A percentile compares a stretch with the other conserved stretches of the same genome.
Evolutionary conservation across 2,329 filamentous ascomycete genomes (phyloP).

Genomic region (Didymosphaeria variabile): DNA sequence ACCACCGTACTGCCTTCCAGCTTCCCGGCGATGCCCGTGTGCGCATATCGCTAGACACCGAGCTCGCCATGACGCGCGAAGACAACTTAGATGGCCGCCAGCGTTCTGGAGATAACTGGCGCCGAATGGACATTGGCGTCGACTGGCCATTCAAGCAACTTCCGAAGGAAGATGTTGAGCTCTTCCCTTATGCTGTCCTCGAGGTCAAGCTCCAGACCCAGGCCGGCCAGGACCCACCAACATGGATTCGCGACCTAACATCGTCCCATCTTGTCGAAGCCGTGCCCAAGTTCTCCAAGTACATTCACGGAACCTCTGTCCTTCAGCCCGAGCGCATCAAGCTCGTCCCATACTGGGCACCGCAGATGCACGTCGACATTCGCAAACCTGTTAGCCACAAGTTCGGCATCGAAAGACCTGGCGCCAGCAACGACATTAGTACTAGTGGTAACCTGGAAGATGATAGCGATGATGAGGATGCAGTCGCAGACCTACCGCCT

Average conservation of each 20-base stretch:
- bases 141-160: slow-evolving; percentile 94
- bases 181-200: slow-evolving; percentile 94
- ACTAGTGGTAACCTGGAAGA: slow-evolving; percentile 82
- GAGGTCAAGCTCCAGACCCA: slow-evolving; percentile 99
- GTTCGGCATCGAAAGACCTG: slow-evolving; percentile 88
- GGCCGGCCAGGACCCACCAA: slow-evolving; percentile 90
- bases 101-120: slow-evolving; percentile 88
- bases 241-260: slow-evolving; percentile 95
- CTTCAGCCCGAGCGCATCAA: slow-evolving; percentile 89
- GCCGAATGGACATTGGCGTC: slow-evolving; percentile 95
- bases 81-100: slow-evolving; percentile 86
- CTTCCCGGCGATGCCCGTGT: slow-evolving; percentile 95
- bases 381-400: slow-evolving; percentile 88
- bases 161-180: slow-evolving; percentile 81
- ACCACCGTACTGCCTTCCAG: slow-evolving; percentile 98
- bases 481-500: slow-evolving; percentile 40
- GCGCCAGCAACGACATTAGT: slow-evolving; percentile 75
- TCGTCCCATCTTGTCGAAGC: slow-evolving; percentile 95
- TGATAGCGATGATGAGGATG: slow-evolving; percentile 71
- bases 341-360: slow-evolving; percentile 94
- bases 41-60: slow-evolving; percentile 94
- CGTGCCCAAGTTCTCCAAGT: slow-evolving; percentile 99
- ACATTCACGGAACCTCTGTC: slow-evolving; percentile 92
- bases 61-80: slow-evolving; percentile 93
- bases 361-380: slow-evolving; percentile 98